Evolutionary conservation across 495 filamentous ascomycete species (phyloP), one percentile per base, ranked within the genome.

Genomic region (Aspergillus bertholletiae): DNA sequence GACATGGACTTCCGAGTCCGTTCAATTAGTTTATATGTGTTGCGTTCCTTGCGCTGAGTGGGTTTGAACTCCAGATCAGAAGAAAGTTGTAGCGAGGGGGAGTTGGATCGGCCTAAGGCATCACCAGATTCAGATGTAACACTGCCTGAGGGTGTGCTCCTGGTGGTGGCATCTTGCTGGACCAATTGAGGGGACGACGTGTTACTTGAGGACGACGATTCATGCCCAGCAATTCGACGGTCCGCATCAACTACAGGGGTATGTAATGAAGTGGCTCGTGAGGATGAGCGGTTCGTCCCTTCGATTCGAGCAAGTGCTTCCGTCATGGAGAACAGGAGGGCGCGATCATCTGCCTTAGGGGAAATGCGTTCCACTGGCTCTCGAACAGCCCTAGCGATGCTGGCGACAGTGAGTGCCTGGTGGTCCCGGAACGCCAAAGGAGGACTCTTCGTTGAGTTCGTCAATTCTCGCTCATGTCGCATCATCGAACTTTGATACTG

Each of bases 1-100:
- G 85, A 88, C 85, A 96, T 93, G 59, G 87, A 91, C 58, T 85
- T 82, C n/a, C 89, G 79, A 1, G 91, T 96, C 32, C 91, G 86
- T 49, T 92, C 83, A 27, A 84, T 73, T 15, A 96, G 79, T 11
- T 69, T 71, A 34, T 62, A 60, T 44, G 43, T 21, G 55, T 75
- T 74, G 59, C 30, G 18, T 32, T 28, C 18, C 18, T 41, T 37
- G 11, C 23, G 48, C 23, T 22, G 8, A 23, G 26, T 35, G 2
- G 27, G 76, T 67, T 48, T 69, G 66, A 20, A 58, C 60, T 62
- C 39, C 65, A 61, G 35, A 39, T n/a, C 58, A 61, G 24, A 68
- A 68, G 37, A 54, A 57, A 7, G 61, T 34, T 46, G 57, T 39
- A 18, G 56, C 52, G 22, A 54, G 49, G 28, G 57, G n/a, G 20